Conservation (phyloP, 805 yeast genomes). For the Metschnikowia lunata region DNA sequence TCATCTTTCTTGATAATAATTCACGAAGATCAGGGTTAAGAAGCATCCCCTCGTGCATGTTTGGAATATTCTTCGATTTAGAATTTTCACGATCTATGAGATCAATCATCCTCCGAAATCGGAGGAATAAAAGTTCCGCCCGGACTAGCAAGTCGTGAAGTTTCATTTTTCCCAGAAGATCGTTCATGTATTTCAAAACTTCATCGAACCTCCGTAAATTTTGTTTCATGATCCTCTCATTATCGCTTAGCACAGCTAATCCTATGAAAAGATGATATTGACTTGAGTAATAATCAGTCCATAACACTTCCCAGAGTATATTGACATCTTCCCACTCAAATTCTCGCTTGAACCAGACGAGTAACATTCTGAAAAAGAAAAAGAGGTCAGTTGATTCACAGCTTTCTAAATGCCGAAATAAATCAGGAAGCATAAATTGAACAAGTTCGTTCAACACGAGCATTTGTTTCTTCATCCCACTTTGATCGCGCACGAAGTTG, state of each 20-base stretch:
- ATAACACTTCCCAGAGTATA: conserved; percentile 85
- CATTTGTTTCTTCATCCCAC: conserved; percentile 91
- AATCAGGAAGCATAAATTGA: conserved; percentile 84
- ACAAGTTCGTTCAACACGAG: conserved; percentile 74
- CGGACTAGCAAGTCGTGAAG: conserved; percentile 75
- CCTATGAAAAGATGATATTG: conserved; percentile 89
- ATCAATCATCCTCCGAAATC: conserved; percentile 75
- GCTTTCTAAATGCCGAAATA: conserved; percentile 76
- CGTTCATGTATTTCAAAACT: conserved; percentile 88
- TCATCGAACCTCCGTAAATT: conserved; percentile 82
- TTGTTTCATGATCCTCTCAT: conserved; percentile 70
- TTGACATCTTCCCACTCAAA: conserved; percentile 73
- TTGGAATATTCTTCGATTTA: conserved; percentile 1
- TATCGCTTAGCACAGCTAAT: conserved; percentile 82
- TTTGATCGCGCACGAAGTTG: conserved; percentile 84
- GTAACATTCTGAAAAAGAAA: conserved; percentile 89
- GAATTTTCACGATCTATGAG: conserved; percentile 59
- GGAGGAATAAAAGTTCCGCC: conserved; percentile 75
- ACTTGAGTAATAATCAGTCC: conserved; percentile 82
- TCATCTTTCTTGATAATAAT: conserved; percentile 55
- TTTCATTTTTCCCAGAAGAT: conserved; percentile 71
- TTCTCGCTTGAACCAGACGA: conserved; percentile 95
- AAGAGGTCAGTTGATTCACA: conserved; percentile 89
- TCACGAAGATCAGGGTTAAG: conserved; percentile 53
- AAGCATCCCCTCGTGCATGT: conserved; percentile 9